phyloP scores from a whole-genome alignment of 176 grass and related monocot species.

The Aechmea fasciata region DNA sequence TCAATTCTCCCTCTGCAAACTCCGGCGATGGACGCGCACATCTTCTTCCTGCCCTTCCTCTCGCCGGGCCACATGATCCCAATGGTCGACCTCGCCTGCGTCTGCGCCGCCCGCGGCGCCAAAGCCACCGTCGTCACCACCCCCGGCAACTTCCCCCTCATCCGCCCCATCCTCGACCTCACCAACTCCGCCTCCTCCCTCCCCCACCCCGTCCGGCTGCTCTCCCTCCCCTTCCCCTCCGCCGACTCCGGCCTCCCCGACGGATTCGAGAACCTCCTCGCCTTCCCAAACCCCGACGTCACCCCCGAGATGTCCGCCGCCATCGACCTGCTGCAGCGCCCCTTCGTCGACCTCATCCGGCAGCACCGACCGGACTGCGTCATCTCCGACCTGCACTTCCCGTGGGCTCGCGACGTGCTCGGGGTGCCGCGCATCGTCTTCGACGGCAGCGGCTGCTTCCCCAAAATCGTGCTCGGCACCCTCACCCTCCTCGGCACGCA shows the following conservation, averaged over 20 bases:
- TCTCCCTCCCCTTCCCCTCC: not conserved
- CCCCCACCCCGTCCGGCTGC: not conserved
- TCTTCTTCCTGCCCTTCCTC: conserved; percentile 25
- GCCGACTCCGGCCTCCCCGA: conserved; percentile 9
- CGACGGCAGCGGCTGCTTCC: not conserved
- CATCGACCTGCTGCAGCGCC: not conserved
- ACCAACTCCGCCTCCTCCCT: not conserved
- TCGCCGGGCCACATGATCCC: conserved; percentile 34
- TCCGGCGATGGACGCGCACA: not conserved
- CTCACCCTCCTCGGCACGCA: not conserved
- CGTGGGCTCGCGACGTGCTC: conserved; percentile 4
- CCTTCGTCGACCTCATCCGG: conserved; percentile 9
- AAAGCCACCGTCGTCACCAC: conserved; percentile 26
- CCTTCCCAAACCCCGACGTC: not conserved
- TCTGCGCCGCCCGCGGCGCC: conserved; percentile 26
- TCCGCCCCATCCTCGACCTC: conserved; percentile 9
- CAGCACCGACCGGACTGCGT: conserved; percentile 4
- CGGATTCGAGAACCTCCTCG: not conserved
- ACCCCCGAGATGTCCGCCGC: not conserved
- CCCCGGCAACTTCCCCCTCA: conserved; percentile 17
- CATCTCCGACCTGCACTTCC: conserved; percentile 17
- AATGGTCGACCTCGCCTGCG: conserved; percentile 29
- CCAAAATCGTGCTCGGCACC: not conserved
- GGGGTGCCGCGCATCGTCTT: not conserved
- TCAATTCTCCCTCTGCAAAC: too few relatives aligned